Conservation (phyloP, 805 yeast species). For the Naumovozyma baii region DNA sequence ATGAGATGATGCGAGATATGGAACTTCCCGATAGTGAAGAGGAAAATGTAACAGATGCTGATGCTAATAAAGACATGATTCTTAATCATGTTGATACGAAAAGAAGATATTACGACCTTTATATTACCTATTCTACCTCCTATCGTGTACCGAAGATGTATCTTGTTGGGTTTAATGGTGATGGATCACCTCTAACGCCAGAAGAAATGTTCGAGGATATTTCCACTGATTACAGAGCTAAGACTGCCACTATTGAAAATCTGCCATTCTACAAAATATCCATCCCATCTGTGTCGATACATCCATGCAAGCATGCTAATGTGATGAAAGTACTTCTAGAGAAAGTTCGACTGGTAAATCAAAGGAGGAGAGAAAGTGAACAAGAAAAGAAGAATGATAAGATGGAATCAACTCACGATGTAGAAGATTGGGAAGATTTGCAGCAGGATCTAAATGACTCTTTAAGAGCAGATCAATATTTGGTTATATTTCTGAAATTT, state of each 20-base stretch:
- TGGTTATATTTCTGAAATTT: constrained; percentile 82
- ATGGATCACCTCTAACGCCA: constrained; percentile 82
- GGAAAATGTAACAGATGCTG: constrained; percentile 35
- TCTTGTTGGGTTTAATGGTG: constrained; percentile 72
- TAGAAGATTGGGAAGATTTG: constrained; percentile 52
- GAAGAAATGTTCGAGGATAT: constrained; percentile 92
- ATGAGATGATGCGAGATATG: constrained; percentile 21
- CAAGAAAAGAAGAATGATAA: constrained; percentile 33
- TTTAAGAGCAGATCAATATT: constrained; percentile 82
- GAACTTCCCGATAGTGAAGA: constrained; percentile 32
- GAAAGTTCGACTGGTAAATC: constrained; percentile 49
- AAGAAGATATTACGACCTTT: constrained; percentile 73
- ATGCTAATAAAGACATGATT: constrained; percentile 32
- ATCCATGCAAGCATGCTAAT: constrained; percentile 90
- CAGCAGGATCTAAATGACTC: constrained; percentile 34
- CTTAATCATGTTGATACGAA: constrained; percentile 20
- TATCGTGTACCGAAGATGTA: constrained; percentile 94
- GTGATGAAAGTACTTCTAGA: constrained; percentile 87
- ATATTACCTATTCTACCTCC: constrained; percentile 86
- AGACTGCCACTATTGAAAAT: constrained; percentile 91
- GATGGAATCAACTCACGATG: constrained; percentile 17
- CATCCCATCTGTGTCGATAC: constrained; percentile 63
- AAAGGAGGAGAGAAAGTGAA: constrained; percentile 35
- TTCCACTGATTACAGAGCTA: constrained; percentile 81
- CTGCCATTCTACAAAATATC: constrained; percentile 77